A percentile compares a stretch with the other conserved stretches of the same genome.
Conservation (phyloP, 163 green algal genomes). For the Scenedesmus sp. region DNA sequence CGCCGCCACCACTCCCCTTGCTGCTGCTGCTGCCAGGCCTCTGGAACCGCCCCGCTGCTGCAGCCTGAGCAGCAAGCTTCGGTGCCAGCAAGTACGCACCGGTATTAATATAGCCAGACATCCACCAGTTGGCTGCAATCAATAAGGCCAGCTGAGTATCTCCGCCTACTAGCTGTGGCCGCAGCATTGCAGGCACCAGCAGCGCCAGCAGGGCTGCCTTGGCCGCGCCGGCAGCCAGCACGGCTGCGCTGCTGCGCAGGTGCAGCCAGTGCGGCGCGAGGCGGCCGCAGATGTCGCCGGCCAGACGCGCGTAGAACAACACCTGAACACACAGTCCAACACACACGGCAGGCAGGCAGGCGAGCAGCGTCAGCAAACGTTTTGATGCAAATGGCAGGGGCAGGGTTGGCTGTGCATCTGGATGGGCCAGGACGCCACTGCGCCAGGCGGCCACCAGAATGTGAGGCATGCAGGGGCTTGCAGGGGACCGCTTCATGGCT, state of each 20-base stretch:
- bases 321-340: constrained; percentile 61
- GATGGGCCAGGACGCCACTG: too few relatives aligned
- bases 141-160: constrained; percentile 52
- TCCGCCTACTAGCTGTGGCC: constrained; percentile 49
- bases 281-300: constrained; percentile 80
- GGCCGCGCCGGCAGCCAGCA: background rate
- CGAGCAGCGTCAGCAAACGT: too few relatives aligned
- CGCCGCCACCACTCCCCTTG: background rate
- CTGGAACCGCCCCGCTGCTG: constrained; percentile 7
- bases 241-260: constrained; percentile 16
- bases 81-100: constrained; percentile 80
- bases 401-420: too few relatives aligned
- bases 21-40: background rate
- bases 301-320: constrained; percentile 83
- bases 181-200: constrained; percentile 43
- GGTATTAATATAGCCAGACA: constrained; percentile 84
- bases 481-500: background rate
- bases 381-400: too few relatives aligned
- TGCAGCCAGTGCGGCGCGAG: constrained; percentile 64
- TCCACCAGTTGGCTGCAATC: constrained; percentile 74
- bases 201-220: constrained; percentile 39
- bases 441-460: too few relatives aligned
- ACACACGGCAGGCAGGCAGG: background rate
- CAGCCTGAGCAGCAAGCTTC: constrained; percentile 58
- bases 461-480: background rate